A percentile compares a stretch with the other conserved stretches of the same genome.
These are phyloP conservation scores for Apiospora aurea DNA, from an alignment of 2,329 filamentous ascomycete species.

Conservation along the genomic window DNA sequence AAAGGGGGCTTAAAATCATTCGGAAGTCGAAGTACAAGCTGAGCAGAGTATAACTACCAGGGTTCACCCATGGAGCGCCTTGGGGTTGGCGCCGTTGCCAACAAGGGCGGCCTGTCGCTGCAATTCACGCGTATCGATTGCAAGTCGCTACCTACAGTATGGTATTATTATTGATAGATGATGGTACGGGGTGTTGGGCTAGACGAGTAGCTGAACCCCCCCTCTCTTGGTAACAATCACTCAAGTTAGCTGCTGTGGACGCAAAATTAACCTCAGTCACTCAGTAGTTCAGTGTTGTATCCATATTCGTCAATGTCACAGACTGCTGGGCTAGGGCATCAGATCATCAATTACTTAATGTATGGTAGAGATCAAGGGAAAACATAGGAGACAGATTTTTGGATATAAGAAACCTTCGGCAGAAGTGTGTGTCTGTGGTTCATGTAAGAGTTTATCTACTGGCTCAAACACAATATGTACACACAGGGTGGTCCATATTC, in stretches of 20 bases:
- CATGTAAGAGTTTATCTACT: neutral
- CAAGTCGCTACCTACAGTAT: no score
- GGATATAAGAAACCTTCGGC: neutral
- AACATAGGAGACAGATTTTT: neutral
- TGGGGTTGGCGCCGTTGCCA: no score
- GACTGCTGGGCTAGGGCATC: neutral
- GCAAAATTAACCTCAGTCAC: neutral
- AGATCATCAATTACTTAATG: neutral
- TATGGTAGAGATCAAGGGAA: neutral
- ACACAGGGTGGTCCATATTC: neutral
- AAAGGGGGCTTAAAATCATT: neutral
- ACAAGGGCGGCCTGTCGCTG: no score
- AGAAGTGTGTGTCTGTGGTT: neutral
- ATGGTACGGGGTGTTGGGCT: no score
- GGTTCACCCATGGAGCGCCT: no score
- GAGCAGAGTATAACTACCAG: no score
- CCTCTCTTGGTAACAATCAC: neutral
- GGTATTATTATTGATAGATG: no score
- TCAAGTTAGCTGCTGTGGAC: neutral
- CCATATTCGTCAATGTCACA: neutral
- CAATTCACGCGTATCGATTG: no score
- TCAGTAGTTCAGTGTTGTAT: neutral
- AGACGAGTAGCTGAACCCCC: no score
- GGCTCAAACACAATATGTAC: slow-evolving; percentile 4
- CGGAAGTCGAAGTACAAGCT: neutral